Base-by-base conservation (phyloP, 345 rosid species). In the Salix koriyanagi region DNA sequence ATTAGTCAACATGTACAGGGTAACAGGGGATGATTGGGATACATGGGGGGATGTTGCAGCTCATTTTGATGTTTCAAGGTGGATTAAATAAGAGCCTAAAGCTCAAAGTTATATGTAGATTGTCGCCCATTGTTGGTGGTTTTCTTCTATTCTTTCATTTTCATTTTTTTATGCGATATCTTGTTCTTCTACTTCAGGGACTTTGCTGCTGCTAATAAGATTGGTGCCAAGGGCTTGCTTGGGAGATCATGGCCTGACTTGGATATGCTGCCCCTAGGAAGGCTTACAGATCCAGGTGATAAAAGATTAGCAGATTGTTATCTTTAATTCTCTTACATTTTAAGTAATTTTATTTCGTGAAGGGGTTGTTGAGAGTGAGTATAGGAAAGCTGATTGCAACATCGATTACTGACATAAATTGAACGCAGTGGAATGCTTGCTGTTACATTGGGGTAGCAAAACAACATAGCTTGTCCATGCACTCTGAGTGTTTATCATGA, bases 11-110 rank as follows among this genome's bases (percentile, higher is more conserved):
- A 89, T 91, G 97, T 95, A 92, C 82, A 87, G 97, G 81, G 77
- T 95, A 75, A 90, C 97, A 11, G 94, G 86, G n/a, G 99, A 95
- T 85, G 97, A 95, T 70, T 95, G 99, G 99, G 99, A 95, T 77
- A 79, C 85, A 37, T 95, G 99, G 99, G 83, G 79, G 74, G 99
- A 95, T 60, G 91, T 93, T 10, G 86, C 81, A 34, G 36, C 92
- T 71, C 99, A 95, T 89, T 95, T 95, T 77, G 86, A 89, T 79
- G 86, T 95, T 83, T 6, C 93, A 7, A 90, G 98, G 98, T 94
- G 65, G 69, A 75, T 58, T 61, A 44, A 32, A 69, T 9, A 56
- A 41, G 58, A 70, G 69, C 65, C 62, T 65, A 56, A 19, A 74
- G 30, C 60, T 71, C 74, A 25, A 25, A n/a, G 58, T 67, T 60